Base-by-base conservation (phyloP, 257 asterid genomes). In the Solanum rostratum region DNA sequence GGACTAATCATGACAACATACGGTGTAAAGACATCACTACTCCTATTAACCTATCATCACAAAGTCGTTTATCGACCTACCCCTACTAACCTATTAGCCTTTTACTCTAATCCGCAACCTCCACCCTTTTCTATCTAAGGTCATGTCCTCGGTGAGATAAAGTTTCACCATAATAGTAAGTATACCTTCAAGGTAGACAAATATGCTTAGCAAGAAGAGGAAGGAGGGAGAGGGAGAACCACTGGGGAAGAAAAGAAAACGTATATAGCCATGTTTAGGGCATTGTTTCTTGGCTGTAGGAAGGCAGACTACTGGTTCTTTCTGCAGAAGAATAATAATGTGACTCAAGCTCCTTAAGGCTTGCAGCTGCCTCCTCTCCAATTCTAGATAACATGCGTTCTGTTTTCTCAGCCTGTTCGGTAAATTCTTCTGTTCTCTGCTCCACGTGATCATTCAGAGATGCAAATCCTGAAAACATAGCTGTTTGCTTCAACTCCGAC, bases 361-460 rank as follows among this genome's bases (percentile, higher is more conserved):
- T 91, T 73, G 97, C 93, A 79, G 95, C 93, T 18, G 97, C 93
- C 81, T 91, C 98, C 88, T 95, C 99, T 69, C 96, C 97, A 19
- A 95, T 88, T 87, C 93, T 91, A 15, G 93, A 88, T 84, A 95
- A 54, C 65, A 80, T 84, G 39, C 76, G 50, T 55, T 91, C 95
- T 5, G 98, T 93, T 71, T 86, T 91, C 69, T 94, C 94, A 13
- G 91, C 91, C 80, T 90, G 91, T 86, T 90, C 90, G 65, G 90
- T 91, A 50, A 95, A 91, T 89, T 87, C 97, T 14, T 92, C 94
- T 0, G 92, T 91, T 88, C 97, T 92, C 89, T 92, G 94, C 87
- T 97, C 98, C n/a, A 97, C 98, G 18, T 97, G 95, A 83, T 94
- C 98, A 30, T 92, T 92, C 3, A 94, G 94, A 82, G 98, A 95